Percentiles rank a stretch among this genome's conserved stretches.
phyloP scores from a whole-genome alignment of 2,329 filamentous ascomycete genomes.

The Aureobasidium sp. region DNA sequence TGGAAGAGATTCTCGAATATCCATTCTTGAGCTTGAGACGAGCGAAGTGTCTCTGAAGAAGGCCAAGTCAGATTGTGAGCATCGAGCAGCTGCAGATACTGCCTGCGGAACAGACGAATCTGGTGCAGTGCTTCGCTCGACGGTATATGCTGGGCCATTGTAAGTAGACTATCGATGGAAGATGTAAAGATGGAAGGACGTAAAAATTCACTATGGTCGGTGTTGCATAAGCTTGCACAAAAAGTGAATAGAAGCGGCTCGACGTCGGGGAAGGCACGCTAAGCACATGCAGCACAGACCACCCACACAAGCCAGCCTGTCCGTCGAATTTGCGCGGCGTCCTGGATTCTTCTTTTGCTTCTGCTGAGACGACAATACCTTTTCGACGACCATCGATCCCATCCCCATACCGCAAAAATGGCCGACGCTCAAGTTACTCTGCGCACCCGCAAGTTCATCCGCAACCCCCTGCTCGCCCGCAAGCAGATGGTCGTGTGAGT shows the following conservation, averaged over 20 bases:
- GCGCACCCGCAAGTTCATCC: constrained; percentile 99
- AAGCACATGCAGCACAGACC: not conserved
- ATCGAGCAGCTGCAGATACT: constrained; percentile 72
- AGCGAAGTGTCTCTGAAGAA: constrained; percentile 47
- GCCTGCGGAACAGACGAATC: constrained; percentile 50
- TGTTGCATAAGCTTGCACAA: not conserved
- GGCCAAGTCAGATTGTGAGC: constrained; percentile 55
- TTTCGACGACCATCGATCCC: constrained; percentile 8
- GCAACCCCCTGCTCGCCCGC: constrained; percentile 96
- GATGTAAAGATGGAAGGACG: not conserved
- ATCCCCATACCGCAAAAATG: constrained; percentile 58
- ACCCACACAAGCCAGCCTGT: not conserved
- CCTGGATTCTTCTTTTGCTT: not conserved
- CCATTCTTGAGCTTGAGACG: constrained; percentile 54
- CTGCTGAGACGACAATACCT: constrained; percentile 5
- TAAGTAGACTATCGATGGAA: not conserved
- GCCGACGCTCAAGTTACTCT: constrained; percentile 58
- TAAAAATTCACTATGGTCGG: not conserved
- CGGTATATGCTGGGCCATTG: not conserved
- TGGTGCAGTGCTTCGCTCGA: constrained; percentile 13
- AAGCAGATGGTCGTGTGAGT: constrained; percentile 98
- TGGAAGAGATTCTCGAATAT: constrained; percentile 62
- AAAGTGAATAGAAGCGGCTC: not conserved
- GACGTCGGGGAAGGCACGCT: not conserved
- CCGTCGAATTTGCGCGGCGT: not conserved